Evolutionary conservation across 345 rosid species (phyloP).

Genomic region (Eucalyptus polybractea): DNA sequence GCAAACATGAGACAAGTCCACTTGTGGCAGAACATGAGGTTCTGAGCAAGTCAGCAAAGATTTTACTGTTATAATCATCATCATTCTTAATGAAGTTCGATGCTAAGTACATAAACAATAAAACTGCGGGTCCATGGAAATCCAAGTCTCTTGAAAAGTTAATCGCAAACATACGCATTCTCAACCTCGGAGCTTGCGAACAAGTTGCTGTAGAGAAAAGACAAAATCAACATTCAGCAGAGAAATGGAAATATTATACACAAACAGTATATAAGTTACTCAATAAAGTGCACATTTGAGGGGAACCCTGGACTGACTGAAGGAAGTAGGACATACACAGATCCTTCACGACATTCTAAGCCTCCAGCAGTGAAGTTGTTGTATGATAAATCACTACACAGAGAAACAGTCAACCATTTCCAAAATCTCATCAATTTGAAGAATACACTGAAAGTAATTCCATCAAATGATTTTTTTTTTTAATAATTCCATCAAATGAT

Average conservation of each 20-base stretch:
- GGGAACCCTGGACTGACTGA: background rate
- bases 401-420: no score
- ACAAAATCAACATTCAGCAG: background rate
- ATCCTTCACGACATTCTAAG: fast-evolving
- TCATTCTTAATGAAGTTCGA: no score
- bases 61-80: no score
- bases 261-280: background rate
- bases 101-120: background rate
- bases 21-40: no score
- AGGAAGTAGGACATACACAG: background rate
- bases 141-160: background rate
- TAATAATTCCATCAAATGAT: no score
- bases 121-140: background rate
- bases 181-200: background rate
- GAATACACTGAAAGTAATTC: no score
- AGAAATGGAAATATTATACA: background rate
- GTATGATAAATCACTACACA: background rate
- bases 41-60: no score
- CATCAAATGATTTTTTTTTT: no score
- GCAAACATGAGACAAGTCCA: no score
- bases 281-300: background rate
- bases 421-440: no score
- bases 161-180: background rate
- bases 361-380: background rate
- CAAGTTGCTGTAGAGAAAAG: background rate